Evolutionary conservation across 2,329 filamentous ascomycete genomes (phyloP).

Genomic region (Acephala macrosclerotiorum): DNA sequence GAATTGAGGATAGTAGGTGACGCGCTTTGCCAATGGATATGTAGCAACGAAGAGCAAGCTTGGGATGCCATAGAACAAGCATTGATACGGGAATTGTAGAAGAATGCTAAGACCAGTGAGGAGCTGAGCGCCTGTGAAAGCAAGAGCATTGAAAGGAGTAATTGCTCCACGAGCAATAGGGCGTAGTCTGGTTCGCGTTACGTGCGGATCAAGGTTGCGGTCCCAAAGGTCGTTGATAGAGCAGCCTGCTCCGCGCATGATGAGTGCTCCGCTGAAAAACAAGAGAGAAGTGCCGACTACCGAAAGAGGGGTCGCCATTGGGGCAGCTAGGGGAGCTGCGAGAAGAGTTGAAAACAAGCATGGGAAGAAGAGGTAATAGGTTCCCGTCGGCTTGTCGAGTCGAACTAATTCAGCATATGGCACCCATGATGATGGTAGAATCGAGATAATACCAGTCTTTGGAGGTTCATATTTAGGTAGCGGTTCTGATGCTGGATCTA

Average conservation of each 20-base stretch:
- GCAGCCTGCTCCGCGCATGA: slow-evolving; percentile 90
- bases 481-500: slow-evolving; percentile 6
- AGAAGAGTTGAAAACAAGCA: slow-evolving; percentile 85
- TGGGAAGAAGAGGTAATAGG: slow-evolving; percentile 86
- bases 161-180: slow-evolving; percentile 84
- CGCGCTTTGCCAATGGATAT: slow-evolving; percentile 85
- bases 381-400: slow-evolving; percentile 81
- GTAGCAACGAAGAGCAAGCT: slow-evolving; percentile 75
- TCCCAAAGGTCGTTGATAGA: slow-evolving; percentile 94
- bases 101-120: slow-evolving; percentile 76
- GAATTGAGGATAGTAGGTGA: slow-evolving; percentile 87
- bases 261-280: slow-evolving; percentile 78
- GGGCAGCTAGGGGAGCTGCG: slow-evolving; percentile 73
- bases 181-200: slow-evolving; percentile 76
- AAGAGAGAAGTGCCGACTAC: slow-evolving; percentile 71
- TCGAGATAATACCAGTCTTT: slow-evolving; percentile 72
- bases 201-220: slow-evolving; percentile 83
- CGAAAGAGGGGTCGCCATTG: slow-evolving; percentile 65
- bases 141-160: slow-evolving; percentile 72
- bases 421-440: slow-evolving; percentile 72
- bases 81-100: slow-evolving; percentile 76
- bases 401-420: slow-evolving; percentile 86
- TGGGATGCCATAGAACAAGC: slow-evolving; percentile 80
- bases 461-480: slow-evolving; percentile 66
- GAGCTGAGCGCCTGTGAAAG: slow-evolving; percentile 78